Conservation (phyloP, 441 rosid genomes). For the Euphorbia corollata region DNA sequence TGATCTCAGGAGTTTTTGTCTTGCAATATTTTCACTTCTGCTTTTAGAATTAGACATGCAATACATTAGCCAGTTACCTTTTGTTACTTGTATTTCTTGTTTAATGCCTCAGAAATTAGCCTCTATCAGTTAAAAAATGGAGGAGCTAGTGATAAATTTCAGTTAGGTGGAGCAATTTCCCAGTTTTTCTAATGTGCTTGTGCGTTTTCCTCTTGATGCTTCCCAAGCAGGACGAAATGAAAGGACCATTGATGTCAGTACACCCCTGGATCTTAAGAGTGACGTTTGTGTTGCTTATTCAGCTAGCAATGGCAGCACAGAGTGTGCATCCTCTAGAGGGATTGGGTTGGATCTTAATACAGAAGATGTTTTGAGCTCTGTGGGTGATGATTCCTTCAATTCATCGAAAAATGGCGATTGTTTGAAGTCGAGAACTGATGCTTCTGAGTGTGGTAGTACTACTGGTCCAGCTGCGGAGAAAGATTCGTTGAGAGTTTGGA, state of each 20-base stretch:
- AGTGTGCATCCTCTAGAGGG: constrained; percentile 17
- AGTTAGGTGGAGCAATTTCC: constrained; percentile 30
- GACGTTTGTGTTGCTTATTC: constrained; percentile 20
- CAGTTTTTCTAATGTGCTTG: constrained; percentile 30
- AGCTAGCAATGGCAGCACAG: no score
- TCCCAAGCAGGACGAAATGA: constrained; percentile 28
- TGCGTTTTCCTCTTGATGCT: constrained; percentile 28
- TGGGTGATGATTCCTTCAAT: constrained; percentile 30
- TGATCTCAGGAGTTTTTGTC: no score
- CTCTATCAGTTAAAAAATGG: constrained; percentile 17
- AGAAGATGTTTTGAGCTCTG: constrained; percentile 36
- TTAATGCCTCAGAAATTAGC: constrained; percentile 30
- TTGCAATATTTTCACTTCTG: no score
- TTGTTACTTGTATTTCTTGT: not conserved
- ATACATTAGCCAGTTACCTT: no score
- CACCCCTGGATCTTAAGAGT: constrained; percentile 37
- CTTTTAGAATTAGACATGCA: no score
- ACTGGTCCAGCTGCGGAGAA: constrained; percentile 44
- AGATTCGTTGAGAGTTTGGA: constrained; percentile 68
- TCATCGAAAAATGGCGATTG: constrained; percentile 27
- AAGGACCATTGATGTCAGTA: constrained; percentile 23
- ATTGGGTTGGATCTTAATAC: constrained; percentile 45
- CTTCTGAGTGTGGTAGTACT: constrained; percentile 57
- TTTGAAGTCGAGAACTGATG: constrained; percentile 33
- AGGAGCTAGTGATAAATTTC: constrained; percentile 24